phyloP scores from a whole-genome alignment of 768 basidiomycete genomes.

The Lentinus brumalis region DNA sequence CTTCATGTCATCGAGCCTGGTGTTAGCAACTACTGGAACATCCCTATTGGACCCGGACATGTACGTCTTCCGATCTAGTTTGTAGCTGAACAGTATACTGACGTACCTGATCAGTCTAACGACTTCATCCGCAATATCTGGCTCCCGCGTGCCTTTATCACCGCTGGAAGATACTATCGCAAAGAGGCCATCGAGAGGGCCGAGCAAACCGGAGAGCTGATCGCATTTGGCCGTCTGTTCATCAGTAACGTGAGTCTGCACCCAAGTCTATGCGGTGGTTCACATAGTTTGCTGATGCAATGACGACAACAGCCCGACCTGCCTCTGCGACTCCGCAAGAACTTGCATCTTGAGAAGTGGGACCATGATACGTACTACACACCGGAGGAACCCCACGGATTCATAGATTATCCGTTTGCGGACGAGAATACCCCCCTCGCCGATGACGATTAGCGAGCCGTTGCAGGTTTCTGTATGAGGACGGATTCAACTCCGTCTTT shows the following conservation, averaged over 20 bases:
- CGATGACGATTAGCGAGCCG: background rate
- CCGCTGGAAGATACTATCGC: constrained; percentile 26
- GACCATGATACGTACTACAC: constrained; percentile 45
- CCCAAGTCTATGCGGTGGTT: too few species aligned
- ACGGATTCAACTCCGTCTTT: too few species aligned
- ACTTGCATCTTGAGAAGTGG: constrained; percentile 36
- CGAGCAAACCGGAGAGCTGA: constrained; percentile 19
- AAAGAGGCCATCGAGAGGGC: constrained; percentile 22
- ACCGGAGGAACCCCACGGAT: constrained; percentile 6
- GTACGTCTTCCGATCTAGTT: background rate
- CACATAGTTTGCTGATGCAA: background rate
- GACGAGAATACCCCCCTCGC: background rate
- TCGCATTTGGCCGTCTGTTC: constrained; percentile 28
- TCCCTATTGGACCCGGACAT: constrained; percentile 23
- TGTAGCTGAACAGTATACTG: background rate
- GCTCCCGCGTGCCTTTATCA: constrained; percentile 23
- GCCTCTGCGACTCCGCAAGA: constrained; percentile 36
- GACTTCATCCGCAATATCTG: constrained; percentile 28
- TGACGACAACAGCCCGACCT: constrained; percentile 42
- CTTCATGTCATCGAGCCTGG: constrained; percentile 33
- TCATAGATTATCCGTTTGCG: constrained; percentile 24
- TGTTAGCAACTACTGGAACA: too few species aligned
- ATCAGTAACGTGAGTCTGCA: constrained; percentile 2
- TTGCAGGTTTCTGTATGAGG: background rate
- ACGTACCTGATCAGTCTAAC: constrained; percentile 16